phyloP scores from a whole-genome alignment of 495 filamentous ascomycete species.

The Neurospora sp. region DNA sequence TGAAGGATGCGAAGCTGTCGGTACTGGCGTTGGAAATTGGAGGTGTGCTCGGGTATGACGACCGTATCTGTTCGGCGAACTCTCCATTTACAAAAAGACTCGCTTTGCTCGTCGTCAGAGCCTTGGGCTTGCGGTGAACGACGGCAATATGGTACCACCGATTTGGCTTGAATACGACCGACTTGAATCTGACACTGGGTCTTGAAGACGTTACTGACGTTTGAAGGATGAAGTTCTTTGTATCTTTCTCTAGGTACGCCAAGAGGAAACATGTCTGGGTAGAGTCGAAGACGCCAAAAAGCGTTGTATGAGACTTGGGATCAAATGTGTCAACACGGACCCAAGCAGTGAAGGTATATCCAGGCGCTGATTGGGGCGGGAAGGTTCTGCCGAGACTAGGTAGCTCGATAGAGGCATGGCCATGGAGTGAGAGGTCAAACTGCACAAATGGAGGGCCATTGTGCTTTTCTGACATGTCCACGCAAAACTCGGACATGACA shows the following conservation, averaged over 20 bases:
- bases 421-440: conserved; percentile 83
- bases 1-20: conserved; percentile 51
- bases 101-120: conserved; percentile 70
- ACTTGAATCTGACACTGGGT: conserved; percentile 90
- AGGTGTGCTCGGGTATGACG: conserved; percentile 70
- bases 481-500: conserved; percentile 59
- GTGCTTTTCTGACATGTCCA: conserved; percentile 60
- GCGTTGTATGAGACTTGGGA: conserved; percentile 72
- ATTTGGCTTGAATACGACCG: conserved; percentile 57
- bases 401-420: conserved; percentile 81
- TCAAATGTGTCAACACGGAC: conserved; percentile 82
- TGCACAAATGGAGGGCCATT: conserved; percentile 75
- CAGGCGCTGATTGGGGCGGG: conserved; percentile 58
- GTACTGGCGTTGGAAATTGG: conserved; percentile 47
- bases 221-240: conserved; percentile 90
- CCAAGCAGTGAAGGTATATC: conserved; percentile 87
- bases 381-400: conserved; percentile 73
- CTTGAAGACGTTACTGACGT: conserved; percentile 80
- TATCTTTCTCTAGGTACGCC: conserved; percentile 88
- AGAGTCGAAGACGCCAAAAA: conserved; percentile 91
- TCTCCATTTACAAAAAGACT: conserved; percentile 87
- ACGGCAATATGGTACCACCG: conserved; percentile 90
- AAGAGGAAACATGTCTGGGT: conserved; percentile 91
- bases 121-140: conserved; percentile 66
- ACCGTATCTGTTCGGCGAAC: conserved; percentile 84